Base-by-base conservation (phyloP, 2,329 filamentous ascomycete genomes). In the Shiraia bambusicola region DNA sequence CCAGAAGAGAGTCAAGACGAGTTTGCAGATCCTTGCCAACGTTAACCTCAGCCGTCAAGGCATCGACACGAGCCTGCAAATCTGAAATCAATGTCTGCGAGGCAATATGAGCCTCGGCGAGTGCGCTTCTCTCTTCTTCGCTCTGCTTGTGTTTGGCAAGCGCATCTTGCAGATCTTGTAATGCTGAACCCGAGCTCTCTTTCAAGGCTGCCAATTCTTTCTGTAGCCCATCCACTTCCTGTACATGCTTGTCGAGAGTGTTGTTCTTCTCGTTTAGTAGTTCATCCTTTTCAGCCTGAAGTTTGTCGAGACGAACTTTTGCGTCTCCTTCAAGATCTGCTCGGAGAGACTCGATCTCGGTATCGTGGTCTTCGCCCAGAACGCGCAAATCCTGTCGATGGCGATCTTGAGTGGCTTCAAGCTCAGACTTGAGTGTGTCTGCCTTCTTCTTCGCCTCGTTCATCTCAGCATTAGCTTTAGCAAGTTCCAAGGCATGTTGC, bases 321-420 rank as follows among this genome's bases (percentile, higher is more conserved):
- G 64, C 65, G 31, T 67, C 64, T 6, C 61, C 61, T 34, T 69
- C 63, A 3, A 69, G 52, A 34, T 67, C 62, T 1, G 63, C 63
- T 9, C 63, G 58, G 3, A 68, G 47, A 2, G 64, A 65, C 10
- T 66, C 62, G 22, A 68, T 66, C 30, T 68, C 59, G 9, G 50
- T 51, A 14, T 66, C 64, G 24, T 63, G 63, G 14, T 66, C 62
- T 26, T 67, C 57, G 4, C 62, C 60, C 9, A 66, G 53, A 12
- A 54, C 49, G 10, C 54, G 58, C 25, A 66, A 31, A 37, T 63
- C 54, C 34, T 66, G 55, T 12, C 53, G 48, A 29, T 67, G 62
- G 15, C 50, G 50, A 3, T 65, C 56, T 17, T 61, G 45, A 2
- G 53, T 38, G 1, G 52, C 35, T 1, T 64, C 59, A 6, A 67